phyloP scores from a whole-genome alignment of 352 stramenopile genomes.

The Phytophthora sojae region DNA sequence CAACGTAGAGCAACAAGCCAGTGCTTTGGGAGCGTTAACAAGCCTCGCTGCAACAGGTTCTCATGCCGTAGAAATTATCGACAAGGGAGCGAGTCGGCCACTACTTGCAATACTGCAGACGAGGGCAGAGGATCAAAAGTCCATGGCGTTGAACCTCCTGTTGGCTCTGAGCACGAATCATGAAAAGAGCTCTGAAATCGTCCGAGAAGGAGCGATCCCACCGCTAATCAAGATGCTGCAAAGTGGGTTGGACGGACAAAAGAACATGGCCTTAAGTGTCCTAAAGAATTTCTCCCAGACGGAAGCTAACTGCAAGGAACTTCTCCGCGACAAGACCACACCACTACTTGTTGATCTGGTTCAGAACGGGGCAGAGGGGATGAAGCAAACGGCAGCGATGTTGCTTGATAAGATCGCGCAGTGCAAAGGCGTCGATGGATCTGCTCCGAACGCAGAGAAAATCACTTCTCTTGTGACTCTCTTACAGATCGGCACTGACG shows the following conservation, averaged over 20 bases:
- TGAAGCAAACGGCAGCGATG: neutral
- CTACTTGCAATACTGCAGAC: neutral
- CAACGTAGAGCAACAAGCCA: neutral
- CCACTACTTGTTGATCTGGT: neutral
- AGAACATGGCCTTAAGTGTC: neutral
- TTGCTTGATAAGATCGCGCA: neutral
- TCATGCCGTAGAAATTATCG: neutral
- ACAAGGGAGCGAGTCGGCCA: neutral
- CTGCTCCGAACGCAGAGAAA: neutral
- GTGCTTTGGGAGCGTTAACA: neutral
- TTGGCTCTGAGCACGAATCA: neutral
- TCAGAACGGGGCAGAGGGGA: neutral
- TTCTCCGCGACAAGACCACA: neutral
- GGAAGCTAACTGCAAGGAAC: neutral
- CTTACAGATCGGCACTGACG: neutral
- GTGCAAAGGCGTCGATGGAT: neutral
- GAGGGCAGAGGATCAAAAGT: neutral
- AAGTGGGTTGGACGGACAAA: neutral
- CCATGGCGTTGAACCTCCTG: neutral
- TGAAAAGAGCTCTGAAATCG: neutral
- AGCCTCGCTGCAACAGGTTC: neutral
- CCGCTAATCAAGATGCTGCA: neutral
- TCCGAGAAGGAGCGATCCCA: neutral
- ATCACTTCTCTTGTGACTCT: neutral
- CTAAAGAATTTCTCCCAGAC: neutral